phyloP scores from a whole-genome alignment of 2,329 filamentous ascomycete species.

The Beauveria sp. region DNA sequence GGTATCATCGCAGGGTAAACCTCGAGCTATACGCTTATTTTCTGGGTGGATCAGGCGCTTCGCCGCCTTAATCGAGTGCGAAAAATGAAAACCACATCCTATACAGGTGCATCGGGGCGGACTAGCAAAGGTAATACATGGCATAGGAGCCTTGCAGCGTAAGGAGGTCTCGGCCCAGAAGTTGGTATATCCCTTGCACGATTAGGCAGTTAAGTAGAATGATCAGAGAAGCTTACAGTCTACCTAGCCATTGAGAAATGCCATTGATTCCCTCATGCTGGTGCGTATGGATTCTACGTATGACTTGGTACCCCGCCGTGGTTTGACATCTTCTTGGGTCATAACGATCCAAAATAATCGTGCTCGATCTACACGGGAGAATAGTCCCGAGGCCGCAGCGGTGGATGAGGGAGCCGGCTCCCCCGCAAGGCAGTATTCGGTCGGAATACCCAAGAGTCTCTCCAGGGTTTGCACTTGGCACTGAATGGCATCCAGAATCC shows the following conservation, averaged over 20 bases:
- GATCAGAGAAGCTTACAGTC: background rate
- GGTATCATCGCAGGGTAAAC: no score
- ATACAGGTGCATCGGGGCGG: background rate
- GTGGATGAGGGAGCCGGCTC: conserved; percentile 12
- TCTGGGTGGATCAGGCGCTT: no score
- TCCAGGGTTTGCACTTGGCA: conserved; percentile 16
- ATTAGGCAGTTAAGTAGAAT: background rate
- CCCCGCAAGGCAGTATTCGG: conserved; percentile 16
- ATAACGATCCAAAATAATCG: conserved; percentile 16
- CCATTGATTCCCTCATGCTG: background rate
- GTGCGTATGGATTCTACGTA: background rate
- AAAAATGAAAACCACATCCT: background rate
- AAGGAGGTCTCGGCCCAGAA: background rate
- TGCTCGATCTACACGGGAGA: conserved; percentile 15
- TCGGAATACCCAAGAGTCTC: conserved; percentile 16
- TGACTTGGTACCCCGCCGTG: background rate
- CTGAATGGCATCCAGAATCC: conserved; percentile 17
- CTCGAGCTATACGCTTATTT: no score
- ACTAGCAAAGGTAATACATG: background rate
- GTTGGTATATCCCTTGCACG: background rate
- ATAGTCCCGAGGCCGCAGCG: conserved; percentile 8
- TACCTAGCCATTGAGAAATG: background rate
- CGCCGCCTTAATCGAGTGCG: background rate
- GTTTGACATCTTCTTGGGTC: conserved; percentile 15
- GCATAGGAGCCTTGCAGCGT: background rate